Evolutionary conservation across 805 yeast genomes (phyloP), one percentile per base, ranked within the genome.

Genomic region (Candida montana): DNA sequence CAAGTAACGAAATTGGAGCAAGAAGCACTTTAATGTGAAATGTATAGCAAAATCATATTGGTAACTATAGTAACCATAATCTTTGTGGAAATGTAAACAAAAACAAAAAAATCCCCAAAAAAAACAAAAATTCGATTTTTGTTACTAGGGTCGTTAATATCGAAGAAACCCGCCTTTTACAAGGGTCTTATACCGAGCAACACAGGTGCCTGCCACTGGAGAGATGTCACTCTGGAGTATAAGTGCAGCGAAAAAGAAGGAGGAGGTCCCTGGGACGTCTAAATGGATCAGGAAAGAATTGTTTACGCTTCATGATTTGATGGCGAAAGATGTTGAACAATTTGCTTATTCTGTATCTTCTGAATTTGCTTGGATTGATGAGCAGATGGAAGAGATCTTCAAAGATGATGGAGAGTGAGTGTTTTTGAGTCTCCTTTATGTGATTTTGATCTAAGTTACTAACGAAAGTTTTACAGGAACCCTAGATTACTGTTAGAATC

Each of bases 1-100:
- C 91, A 4, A 77, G 93, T 54, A 77, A 69, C 31, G 90, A 84
- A 35, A 73, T 89, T 15, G 97, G 97, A 1, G 95, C 89, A 4
- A 70, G 97, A 45, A 74, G 85, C 9, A 83, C 95, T 0, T 64
- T 90, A 38, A 85, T 84, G 88, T 89, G 61, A 68, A 31, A 20
- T n/a, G n/a, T n/a, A n/a, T n/a, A n/a, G n/a, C n/a, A n/a, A n/a
- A n/a, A n/a, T n/a, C n/a, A n/a, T n/a, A n/a, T n/a, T n/a, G 12
- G 29, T 26, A 26, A 26, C 29, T 11, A 26, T 26, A 13, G 29
- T 26, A 26, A 26, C 29, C 6, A 11, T 5, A 13, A 8, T 11
- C 13, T 31, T 31, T 33, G 40, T 41, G 47, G n/a, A 40, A 35
- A 40, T 18, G 37, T 40, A 40, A 44, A 40, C 47, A 44, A 37